Evolutionary conservation across 768 basidiomycete genomes (phyloP), one percentile per base, ranked within the genome.

Genomic region (Tulasnella sp.): DNA sequence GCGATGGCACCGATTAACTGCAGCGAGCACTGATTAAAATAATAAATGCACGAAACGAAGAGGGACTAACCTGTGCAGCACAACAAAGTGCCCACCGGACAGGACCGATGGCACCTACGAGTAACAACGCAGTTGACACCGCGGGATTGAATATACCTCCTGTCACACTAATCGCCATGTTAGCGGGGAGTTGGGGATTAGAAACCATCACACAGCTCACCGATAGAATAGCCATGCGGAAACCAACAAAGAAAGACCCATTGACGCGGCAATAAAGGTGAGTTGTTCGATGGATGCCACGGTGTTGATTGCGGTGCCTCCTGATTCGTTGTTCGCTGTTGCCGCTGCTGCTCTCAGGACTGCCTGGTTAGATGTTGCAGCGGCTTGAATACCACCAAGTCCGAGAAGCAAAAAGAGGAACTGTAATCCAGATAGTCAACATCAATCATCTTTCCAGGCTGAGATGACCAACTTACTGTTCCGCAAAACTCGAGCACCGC

Each of bases 221-320:
- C 79, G 71, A 60, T 73, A 82, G 63, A 82, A 83, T 9, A 80
- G 58, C 79, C 81, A 83, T 6, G 73, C 78, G 2, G 75, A 74
- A 37, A 76, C 70, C 41, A 81, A 67, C 39, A 83, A 70, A 56
- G 73, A 72, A 41, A 82, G 61, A 0, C 81, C 79, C 70, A 79
- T 76, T 42, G 69, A 72, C 0, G 72, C 70, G 4, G 79, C 70
- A 27, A 78, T 72, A 62, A 79, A 82, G 51, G 77, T 63, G 35
- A 70, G 63, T 19, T 69, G 71, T 48, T 70, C 69, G 53, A 74
- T 58, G 48, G 39, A 28, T 3, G 43, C 52, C 25, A 58, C 50
- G 19, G 32, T 19, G 27, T 53, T 57, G 10, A 57, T 31, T 12
- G 25, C 29, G 0, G 55, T 45, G 9, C 56, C 4, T 64, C 59